Percentiles rank a stretch among this genome's conserved stretches.
Conservation (phyloP, 495 filamentous ascomycete species). For the Neurospora pannonica region DNA sequence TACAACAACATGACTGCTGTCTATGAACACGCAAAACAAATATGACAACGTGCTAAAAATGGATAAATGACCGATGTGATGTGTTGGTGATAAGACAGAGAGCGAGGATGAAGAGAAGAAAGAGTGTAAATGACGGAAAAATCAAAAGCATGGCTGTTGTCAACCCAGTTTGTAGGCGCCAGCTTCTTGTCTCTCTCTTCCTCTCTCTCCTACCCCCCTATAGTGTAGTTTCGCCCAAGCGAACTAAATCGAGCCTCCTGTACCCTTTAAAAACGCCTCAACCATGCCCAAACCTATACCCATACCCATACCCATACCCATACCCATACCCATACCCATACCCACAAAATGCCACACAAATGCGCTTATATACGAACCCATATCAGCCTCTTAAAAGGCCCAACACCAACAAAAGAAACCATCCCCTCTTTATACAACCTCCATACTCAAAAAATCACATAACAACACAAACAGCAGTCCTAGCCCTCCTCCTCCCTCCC, state of each 20-base stretch:
- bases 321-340: not conserved
- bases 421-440: not conserved
- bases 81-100: too few relatives aligned
- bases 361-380: not conserved
- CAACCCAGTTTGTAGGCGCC: not conserved
- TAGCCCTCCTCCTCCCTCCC: slow-evolving; percentile 34
- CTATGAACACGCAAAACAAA: too few relatives aligned
- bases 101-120: too few relatives aligned
- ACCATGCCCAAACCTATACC: not conserved
- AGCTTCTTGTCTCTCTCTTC: not conserved
- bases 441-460: slow-evolving; percentile 36
- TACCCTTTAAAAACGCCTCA: not conserved
- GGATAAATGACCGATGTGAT: too few relatives aligned
- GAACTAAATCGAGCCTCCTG: not conserved
- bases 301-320: not conserved
- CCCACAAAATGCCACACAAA: not conserved
- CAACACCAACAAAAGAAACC: not conserved
- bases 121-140: not conserved
- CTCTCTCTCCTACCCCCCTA: not conserved
- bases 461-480: slow-evolving; percentile 45
- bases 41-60: too few relatives aligned
- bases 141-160: not conserved
- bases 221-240: not conserved
- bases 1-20: too few relatives aligned
- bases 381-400: not conserved